phyloP scores from a whole-genome alignment of 2,329 filamentous ascomycete species.

The Aspergillus arachidicola region DNA sequence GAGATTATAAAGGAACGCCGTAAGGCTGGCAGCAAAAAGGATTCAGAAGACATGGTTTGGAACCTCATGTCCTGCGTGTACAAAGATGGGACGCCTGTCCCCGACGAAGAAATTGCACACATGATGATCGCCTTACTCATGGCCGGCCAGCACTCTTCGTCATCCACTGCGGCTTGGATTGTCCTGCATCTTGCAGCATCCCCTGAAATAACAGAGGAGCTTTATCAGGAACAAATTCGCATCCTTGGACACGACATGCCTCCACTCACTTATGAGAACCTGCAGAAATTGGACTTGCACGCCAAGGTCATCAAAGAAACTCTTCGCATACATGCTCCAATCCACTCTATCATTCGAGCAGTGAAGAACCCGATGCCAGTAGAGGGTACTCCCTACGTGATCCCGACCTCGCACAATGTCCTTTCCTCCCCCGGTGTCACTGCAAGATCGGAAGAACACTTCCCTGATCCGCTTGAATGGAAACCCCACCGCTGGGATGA shows the following conservation, averaged over 20 bases:
- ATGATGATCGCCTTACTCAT: slow-evolving; percentile 95
- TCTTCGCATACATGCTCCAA: slow-evolving; percentile 84
- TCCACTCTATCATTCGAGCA: slow-evolving; percentile 91
- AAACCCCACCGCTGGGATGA: slow-evolving; percentile 89
- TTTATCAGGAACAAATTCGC: slow-evolving; percentile 78
- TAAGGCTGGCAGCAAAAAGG: slow-evolving; percentile 52
- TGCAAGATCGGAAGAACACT: slow-evolving; percentile 70
- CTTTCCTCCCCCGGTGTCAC: slow-evolving; percentile 85
- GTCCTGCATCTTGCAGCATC: slow-evolving; percentile 76
- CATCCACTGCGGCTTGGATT: slow-evolving; percentile 83
- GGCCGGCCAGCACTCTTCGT: slow-evolving; percentile 88
- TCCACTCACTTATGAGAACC: slow-evolving; percentile 73
- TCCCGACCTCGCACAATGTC: slow-evolving; percentile 78
- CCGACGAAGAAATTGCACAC: slow-evolving; percentile 82
- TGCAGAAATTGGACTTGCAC: slow-evolving; percentile 79
- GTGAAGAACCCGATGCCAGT: slow-evolving; percentile 87
- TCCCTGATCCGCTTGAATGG: slow-evolving; percentile 81
- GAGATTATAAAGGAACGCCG: slow-evolving; percentile 77
- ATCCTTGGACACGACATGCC: slow-evolving; percentile 75
- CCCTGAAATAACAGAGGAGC: slow-evolving; percentile 78
- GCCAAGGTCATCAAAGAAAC: slow-evolving; percentile 88
- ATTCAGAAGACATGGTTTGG: slow-evolving; percentile 80
- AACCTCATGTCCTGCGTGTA: slow-evolving; percentile 84
- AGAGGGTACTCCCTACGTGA: slow-evolving; percentile 77
- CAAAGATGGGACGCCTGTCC: slow-evolving; percentile 78